phyloP scores from a whole-genome alignment of 345 rosid species.

The Gossypium longicalyx region DNA sequence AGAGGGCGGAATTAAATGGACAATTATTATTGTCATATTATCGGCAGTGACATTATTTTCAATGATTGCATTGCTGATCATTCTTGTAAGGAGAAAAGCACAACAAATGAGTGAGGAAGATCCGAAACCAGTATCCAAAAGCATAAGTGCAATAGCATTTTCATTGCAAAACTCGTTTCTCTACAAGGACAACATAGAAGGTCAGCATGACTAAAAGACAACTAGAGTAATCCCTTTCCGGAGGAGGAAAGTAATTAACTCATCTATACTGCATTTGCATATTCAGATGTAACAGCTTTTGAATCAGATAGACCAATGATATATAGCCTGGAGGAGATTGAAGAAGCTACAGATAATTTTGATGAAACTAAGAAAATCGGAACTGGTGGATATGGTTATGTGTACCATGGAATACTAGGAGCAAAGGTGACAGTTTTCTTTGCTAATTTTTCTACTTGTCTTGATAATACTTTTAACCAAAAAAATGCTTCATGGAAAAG shows the following conservation, averaged over 20 bases:
- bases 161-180: slow-evolving; percentile 29
- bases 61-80: slow-evolving; percentile 15
- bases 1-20: slow-evolving; percentile 33
- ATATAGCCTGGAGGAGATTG: slow-evolving; percentile 41
- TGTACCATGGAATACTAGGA: slow-evolving; percentile 41
- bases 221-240: neutral
- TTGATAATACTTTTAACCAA: neutral
- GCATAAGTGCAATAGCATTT: slow-evolving; percentile 26
- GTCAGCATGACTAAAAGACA: slow-evolving; percentile 28
- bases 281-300: slow-evolving; percentile 35
- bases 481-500: neutral
- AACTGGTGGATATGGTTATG: slow-evolving; percentile 53
- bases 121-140: slow-evolving; percentile 32
- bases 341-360: slow-evolving; percentile 49
- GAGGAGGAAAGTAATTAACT: neutral
- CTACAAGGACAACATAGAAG: slow-evolving; percentile 34
- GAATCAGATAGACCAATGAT: slow-evolving; percentile 52
- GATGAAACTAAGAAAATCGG: slow-evolving; percentile 51
- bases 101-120: slow-evolving; percentile 15
- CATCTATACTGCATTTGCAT: neutral
- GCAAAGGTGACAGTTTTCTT: slow-evolving; percentile 29
- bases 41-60: slow-evolving; percentile 29
- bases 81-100: slow-evolving; percentile 23
- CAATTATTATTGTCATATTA: slow-evolving; percentile 26
- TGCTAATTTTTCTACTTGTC: neutral